Evolutionary conservation across 192 early-diverging fungal species (phyloP), one percentile per base, ranked within the genome.

Genomic region (Mortierella antarctica): DNA sequence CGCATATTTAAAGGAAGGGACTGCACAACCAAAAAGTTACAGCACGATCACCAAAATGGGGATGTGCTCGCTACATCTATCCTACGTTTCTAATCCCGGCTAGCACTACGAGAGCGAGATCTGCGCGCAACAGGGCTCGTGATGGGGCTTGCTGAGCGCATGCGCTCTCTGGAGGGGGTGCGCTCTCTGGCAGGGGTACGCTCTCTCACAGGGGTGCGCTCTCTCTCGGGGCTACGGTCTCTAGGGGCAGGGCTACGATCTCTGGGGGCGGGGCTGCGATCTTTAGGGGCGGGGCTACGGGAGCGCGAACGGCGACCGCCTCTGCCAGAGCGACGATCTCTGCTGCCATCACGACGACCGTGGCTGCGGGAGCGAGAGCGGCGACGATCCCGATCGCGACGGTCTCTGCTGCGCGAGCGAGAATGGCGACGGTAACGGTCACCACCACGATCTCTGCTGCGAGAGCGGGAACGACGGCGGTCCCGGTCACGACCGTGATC

Each of bases 381-480:
- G n/a, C 88, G 86, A 73, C 71, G 76, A 51, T 63, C 68, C 62
- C 78, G 62, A 45, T 63, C 69, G 61, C 67, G 71, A 10, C 85
- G 87, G 53, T 83, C 86, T 76, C 76, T 76, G 64, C 86, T 88
- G 39, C 87, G 86, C 66, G 86, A 87, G 62, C 87, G 81, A 49
- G 87, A 86, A 15, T 85, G 87, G 15, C 70, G 70, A 45, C 66
- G 63, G 60, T 53, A 51, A 70, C 70, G 60, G 53, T 62, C 59
- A 67, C 47, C 71, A 31, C 31, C 31, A 11, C 74, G 84, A 55
- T 82, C 83, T 71, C 70, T 71, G 21, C 85, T 83, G n/a, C 88
- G 82, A 59, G 83, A 82, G 39, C 83, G 83, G 72, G 85, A 85
- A 31, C 84, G 83, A 74, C 86, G 90, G 70, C 79, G 83, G 71